phyloP scores from a whole-genome alignment of 768 basidiomycete species.

The Lactifluus echinatus region DNA sequence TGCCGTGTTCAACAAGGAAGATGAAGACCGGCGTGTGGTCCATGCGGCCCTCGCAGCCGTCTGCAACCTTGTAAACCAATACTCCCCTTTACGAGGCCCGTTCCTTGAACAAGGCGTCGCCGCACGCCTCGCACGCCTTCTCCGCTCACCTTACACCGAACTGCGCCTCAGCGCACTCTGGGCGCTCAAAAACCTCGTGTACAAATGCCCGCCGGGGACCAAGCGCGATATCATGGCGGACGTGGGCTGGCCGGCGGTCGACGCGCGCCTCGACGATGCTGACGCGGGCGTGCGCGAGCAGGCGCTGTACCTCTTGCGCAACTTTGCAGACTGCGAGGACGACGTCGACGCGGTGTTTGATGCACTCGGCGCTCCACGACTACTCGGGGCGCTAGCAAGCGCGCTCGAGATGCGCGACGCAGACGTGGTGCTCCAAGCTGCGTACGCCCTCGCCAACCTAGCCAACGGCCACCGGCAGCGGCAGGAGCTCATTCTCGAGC shows the following conservation, averaged over 20 bases:
- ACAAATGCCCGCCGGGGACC: constrained; percentile 48
- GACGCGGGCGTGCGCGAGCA: constrained; percentile 60
- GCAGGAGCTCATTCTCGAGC: constrained; percentile 44
- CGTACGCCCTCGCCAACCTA: constrained; percentile 58
- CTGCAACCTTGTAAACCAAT: constrained; percentile 82
- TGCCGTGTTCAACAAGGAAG: constrained; percentile 42
- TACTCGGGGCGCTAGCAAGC: constrained; percentile 39
- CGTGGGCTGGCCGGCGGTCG: constrained; percentile 57
- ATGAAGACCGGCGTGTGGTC: constrained; percentile 63
- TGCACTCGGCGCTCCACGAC: constrained; percentile 38
- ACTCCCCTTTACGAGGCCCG: constrained; percentile 70
- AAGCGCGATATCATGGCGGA: constrained; percentile 61
- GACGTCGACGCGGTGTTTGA: constrained; percentile 55
- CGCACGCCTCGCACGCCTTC: constrained; percentile 50
- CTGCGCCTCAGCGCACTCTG: constrained; percentile 70
- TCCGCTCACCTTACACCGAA: constrained; percentile 43
- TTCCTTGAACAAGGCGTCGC: constrained; percentile 64
- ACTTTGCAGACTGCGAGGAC: constrained; percentile 56
- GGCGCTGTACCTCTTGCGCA: constrained; percentile 54
- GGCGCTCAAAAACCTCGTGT: constrained; percentile 79
- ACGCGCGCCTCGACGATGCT: constrained; percentile 49
- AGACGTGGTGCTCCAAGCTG: constrained; percentile 50
- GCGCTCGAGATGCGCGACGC: constrained; percentile 46
- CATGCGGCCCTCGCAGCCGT: constrained; percentile 64
- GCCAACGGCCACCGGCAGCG: constrained; percentile 47